Conservation (phyloP, 345 rosid genomes). For the Reutealis trisperma region DNA sequence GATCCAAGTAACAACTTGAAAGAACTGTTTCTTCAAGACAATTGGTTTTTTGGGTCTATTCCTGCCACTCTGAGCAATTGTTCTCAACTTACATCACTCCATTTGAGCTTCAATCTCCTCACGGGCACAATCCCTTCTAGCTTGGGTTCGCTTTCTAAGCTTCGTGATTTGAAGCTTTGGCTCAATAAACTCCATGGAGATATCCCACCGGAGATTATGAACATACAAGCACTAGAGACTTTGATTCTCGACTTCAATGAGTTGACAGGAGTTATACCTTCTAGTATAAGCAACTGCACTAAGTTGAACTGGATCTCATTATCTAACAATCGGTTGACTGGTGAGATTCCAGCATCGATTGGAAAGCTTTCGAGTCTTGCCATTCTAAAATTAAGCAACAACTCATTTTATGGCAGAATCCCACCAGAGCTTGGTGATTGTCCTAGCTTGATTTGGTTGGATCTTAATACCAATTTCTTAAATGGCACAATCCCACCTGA, state of each 20-base stretch:
- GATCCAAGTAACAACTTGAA: conserved; percentile 49
- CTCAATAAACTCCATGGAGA: conserved; percentile 78
- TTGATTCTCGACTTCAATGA: conserved; percentile 90
- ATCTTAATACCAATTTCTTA: conserved; percentile 74
- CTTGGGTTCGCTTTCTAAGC: conserved; percentile 66
- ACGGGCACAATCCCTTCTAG: conserved; percentile 77
- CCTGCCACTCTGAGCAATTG: conserved; percentile 82
- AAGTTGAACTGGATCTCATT: conserved; percentile 85
- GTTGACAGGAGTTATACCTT: conserved; percentile 71
- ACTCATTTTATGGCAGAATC: conserved; percentile 71
- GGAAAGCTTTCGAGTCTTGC: conserved; percentile 75
- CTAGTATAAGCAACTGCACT: conserved; percentile 72
- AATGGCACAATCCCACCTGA: conserved; percentile 74
- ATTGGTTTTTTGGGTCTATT: conserved; percentile 60
- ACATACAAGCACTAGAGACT: conserved; percentile 58
- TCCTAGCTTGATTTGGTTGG: conserved; percentile 88
- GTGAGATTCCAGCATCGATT: conserved; percentile 76
- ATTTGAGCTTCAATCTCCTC: conserved; percentile 82
- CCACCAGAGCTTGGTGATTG: conserved; percentile 93
- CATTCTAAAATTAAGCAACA: conserved; percentile 90
- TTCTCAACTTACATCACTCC: conserved; percentile 78
- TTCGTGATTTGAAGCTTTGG: conserved; percentile 81
- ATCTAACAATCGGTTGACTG: conserved; percentile 73
- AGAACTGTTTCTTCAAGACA: conserved; percentile 73
- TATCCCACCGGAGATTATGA: conserved; percentile 71